A percentile compares a stretch with the other conserved stretches of the same genome.
Evolutionary conservation across 2,329 filamentous ascomycete species (phyloP).

Genomic region (Penicillium digitatum): DNA sequence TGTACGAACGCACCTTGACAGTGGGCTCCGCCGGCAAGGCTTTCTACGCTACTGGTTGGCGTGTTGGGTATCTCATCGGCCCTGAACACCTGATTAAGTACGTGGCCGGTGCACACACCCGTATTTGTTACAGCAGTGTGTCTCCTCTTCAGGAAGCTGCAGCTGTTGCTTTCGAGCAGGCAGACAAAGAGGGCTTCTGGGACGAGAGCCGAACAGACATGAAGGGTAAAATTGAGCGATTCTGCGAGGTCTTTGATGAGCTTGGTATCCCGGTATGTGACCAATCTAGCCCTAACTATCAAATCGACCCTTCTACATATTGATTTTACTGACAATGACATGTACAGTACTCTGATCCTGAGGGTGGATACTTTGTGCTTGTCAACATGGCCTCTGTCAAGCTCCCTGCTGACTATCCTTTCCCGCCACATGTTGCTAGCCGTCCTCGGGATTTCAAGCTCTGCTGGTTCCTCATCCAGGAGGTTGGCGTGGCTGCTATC

Average conservation of each 20-base stretch:
- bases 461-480: conserved; percentile 93
- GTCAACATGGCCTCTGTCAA: conserved; percentile 88
- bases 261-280: conserved; percentile 60
- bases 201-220: conserved; percentile 76
- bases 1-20: conserved; percentile 82
- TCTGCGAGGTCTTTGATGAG: conserved; percentile 78
- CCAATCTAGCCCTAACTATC: not conserved
- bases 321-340: not conserved
- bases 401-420: conserved; percentile 77
- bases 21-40: conserved; percentile 97
- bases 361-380: conserved; percentile 96
- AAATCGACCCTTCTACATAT: not conserved
- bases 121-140: conserved; percentile 93
- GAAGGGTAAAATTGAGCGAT: conserved; percentile 80
- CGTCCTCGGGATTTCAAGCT: conserved; percentile 92
- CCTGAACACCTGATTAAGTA: conserved; percentile 84
- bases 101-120: conserved; percentile 85
- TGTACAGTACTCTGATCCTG: conserved; percentile 72
- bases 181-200: conserved; percentile 84
- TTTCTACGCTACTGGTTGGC: conserved; percentile 97
- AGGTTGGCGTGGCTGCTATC: conserved; percentile 91
- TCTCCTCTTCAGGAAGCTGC: conserved; percentile 92
- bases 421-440: conserved; percentile 81
- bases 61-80: conserved; percentile 92
- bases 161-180: conserved; percentile 89